Evolutionary conservation across 495 filamentous ascomycete genomes (phyloP), one percentile per base, ranked within the genome.

Genomic region (Annulohypoxylon bovei): DNA sequence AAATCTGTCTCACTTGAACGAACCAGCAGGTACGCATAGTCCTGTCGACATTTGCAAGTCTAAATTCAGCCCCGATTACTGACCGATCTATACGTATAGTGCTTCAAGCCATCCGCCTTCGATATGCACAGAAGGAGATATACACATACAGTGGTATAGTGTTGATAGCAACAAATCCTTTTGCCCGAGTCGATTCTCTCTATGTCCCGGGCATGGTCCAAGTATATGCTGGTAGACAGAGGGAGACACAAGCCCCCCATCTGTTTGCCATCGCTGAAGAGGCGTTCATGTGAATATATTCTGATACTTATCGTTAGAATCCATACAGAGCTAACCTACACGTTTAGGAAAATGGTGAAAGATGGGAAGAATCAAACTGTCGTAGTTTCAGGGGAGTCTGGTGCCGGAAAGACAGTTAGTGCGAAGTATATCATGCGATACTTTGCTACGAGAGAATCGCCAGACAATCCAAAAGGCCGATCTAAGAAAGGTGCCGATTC

Each of bases 341-440:
- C 39, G 74, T 66, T 35, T 75, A 97, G 94, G 77, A 96, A 98
- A 82, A 99, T 99, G 95, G 81, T 99, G 74, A 92, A 96, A 39
- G 94, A 97, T 80, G 85, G 86, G 50, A 94, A 93, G 77, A 99
- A 99, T 79, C 95, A 99, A 82, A 99, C 95, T 33, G 95, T 99
- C 58, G 95, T 99, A 57, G 95, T 99, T 4, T 98, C 96, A 16
- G 95, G 95, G 74, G 95, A 99, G 81, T 99, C 95, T 49, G 95
- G 95, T 83, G 95, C 95, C 62, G 95, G 95, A 61, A 99, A 99
- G 81, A 99, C 95, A 0, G 95, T 99, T 76, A 98, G 96, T 80
- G 95, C 95, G 39, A 99, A 99, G 79, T 99, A 99, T 79, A 98
- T 99, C 76, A 99, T 99, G 95, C 86, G 95, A 74, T 99, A 99